A percentile compares a stretch with the other conserved stretches of the same genome.
Conservation (phyloP, 2,329 filamentous ascomycete species). For the Didymellaceae sp. region DNA sequence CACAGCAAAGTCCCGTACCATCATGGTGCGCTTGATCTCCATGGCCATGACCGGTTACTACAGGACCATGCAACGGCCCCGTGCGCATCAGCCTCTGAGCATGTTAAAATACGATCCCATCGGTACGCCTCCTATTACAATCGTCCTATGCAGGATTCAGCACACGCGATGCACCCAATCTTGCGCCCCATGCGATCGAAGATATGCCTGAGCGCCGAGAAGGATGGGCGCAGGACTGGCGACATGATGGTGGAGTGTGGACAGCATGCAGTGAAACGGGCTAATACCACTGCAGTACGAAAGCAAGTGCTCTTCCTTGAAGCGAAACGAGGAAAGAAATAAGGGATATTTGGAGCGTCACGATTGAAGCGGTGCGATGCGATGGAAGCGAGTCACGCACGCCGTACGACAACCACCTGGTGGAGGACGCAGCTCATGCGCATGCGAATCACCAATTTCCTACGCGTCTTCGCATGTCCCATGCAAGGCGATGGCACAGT, state of each 20-base stretch:
- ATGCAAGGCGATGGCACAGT: conserved; percentile 2
- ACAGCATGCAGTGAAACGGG: background rate
- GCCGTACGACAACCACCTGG: no score
- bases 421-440: no score
- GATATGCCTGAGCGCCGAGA: background rate
- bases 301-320: conserved; percentile 97
- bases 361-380: no score
- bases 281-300: conserved; percentile 67
- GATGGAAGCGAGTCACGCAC: background rate
- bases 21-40: conserved; percentile 91
- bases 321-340: conserved; percentile 77
- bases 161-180: background rate
- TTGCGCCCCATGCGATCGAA: no score
- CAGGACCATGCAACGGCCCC: conserved; percentile 85
- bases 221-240: background rate
- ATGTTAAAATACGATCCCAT: conserved; percentile 99
- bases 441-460: background rate
- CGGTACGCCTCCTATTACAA: conserved; percentile 61
- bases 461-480: background rate
- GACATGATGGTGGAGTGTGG: background rate
- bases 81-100: conserved; percentile 82
- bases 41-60: conserved; percentile 99
- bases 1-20: conserved; percentile 85
- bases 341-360: conserved; percentile 1
- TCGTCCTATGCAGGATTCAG: background rate